phyloP scores from a whole-genome alignment of 805 yeast species.

The Yamadazyma ubonensis region DNA sequence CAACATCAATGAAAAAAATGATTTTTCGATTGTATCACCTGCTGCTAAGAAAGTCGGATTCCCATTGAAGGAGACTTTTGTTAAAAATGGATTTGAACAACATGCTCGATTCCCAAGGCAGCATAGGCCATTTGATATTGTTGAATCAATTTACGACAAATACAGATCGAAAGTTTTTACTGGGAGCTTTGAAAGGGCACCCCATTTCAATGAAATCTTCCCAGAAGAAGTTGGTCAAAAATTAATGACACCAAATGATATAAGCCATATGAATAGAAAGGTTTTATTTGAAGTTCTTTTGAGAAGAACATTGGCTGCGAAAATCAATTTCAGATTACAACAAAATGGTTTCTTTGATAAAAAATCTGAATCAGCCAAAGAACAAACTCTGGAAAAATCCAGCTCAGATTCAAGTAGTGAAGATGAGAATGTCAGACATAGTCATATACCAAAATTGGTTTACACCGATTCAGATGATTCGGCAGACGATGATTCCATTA shows the following conservation, averaged over 20 bases:
- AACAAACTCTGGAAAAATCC: not conserved
- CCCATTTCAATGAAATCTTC: constrained; percentile 26
- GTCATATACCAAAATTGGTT: constrained; percentile 18
- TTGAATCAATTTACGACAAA: constrained; percentile 24
- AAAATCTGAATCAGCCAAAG: constrained; percentile 2
- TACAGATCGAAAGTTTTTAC: constrained; percentile 29
- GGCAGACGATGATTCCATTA: constrained; percentile 21
- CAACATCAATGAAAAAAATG: constrained; percentile 8
- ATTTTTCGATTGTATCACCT: constrained; percentile 12
- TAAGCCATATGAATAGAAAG: constrained; percentile 28
- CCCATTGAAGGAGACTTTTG: constrained; percentile 19
- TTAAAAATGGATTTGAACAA: constrained; percentile 13
- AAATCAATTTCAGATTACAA: constrained; percentile 34
- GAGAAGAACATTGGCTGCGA: constrained; percentile 44
- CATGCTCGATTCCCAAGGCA: not conserved
- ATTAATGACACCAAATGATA: constrained; percentile 24
- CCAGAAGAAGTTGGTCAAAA: constrained; percentile 27
- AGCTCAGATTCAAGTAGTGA: constrained; percentile 9
- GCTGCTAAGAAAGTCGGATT: constrained; percentile 13
- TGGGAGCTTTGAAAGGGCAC: constrained; percentile 21
- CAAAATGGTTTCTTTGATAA: constrained; percentile 16
- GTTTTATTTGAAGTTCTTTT: constrained; percentile 37
- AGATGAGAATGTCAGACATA: constrained; percentile 12
- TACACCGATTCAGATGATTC: constrained; percentile 22
- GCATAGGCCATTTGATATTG: constrained; percentile 13